Evolutionary conservation across 805 yeast genomes (phyloP), one percentile per base, ranked within the genome.

Genomic region (Komagataella pseudopastoris): DNA sequence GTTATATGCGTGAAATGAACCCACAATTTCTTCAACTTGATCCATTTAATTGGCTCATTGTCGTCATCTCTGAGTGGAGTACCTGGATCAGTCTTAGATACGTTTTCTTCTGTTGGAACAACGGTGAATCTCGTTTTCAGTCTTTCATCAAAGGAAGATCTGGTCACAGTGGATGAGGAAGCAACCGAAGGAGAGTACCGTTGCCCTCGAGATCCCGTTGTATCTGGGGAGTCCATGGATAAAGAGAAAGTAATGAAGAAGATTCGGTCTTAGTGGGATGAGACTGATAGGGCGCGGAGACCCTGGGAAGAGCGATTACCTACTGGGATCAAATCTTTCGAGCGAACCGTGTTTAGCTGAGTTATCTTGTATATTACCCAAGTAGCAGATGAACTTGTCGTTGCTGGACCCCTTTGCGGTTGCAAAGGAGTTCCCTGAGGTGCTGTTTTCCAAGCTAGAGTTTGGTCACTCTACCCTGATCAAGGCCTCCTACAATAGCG

Each of bases 381-480:
- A 30, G 39, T 30, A 4, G 8, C 39, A 30, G 14, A 87, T 87
- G 93, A 90, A 90, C 64, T 70, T 89, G 39, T 74, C 93, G 7
- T 72, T 91, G 22, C 78, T 87, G 56, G 98, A 90, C 65, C 97
- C 97, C 3, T 88, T 88, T 64, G 80, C 91, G 1, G 89, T 91
- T 20, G 83, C 95, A 18, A 88, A 88, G 60, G 98, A 90, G 61
- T 90, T 78, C 59, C 98, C 98, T 0, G 96, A 90, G 54, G 76
- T 83, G 1, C 75, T 88, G n/a, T 76, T 85, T 1, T 81, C 81
- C 54, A 81, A 90, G 0, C 67, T 88, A 10, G 77, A 77, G 10
- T 80, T 79, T 51, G 83, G 88, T 1, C 77, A 80, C 47, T 74
- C 87, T 0, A 84, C 88, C 6, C 78, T 78, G 53, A 73, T 89